These are phyloP conservation scores for Didymella arachidicola DNA, from an alignment of 2,329 filamentous ascomycete species.

Conservation along the genomic window DNA sequence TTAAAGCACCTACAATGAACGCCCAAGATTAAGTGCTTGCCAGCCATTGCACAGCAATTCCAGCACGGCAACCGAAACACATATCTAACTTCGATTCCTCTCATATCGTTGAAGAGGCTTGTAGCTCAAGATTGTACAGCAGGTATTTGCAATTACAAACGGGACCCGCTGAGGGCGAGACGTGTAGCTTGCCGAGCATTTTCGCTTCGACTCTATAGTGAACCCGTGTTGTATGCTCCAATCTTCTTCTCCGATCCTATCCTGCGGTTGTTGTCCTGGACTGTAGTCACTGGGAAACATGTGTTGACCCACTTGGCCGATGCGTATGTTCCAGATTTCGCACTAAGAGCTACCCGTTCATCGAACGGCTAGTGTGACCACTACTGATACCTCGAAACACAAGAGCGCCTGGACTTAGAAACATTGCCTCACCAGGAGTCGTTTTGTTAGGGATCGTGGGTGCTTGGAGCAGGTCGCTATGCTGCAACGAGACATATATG, in stretches of 20 bases:
- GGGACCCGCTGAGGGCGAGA: background rate
- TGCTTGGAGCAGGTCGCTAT: constrained; percentile 4
- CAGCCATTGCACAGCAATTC: background rate
- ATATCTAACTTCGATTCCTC: background rate
- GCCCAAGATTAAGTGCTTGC: background rate
- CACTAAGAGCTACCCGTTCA: constrained; percentile 14
- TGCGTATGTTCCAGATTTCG: constrained; percentile 8
- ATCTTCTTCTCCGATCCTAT: background rate
- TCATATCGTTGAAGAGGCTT: background rate
- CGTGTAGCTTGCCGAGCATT: background rate
- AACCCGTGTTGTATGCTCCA: background rate
- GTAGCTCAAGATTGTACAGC: background rate
- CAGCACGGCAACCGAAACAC: background rate
- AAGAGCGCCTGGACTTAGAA: constrained; percentile 23
- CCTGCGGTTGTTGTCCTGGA: background rate
- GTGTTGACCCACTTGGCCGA: constrained; percentile 3
- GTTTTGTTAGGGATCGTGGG: constrained; percentile 17
- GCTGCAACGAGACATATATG: constrained; percentile 24
- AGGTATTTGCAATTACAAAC: background rate
- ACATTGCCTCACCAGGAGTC: constrained; percentile 15
- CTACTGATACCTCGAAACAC: constrained; percentile 23
- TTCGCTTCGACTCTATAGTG: background rate
- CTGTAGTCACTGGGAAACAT: background rate
- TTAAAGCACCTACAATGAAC: background rate
- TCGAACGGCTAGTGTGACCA: constrained; percentile 21